These are phyloP conservation scores for Martensiomyces pterosporus DNA, from an alignment of 192 early-diverging fungal genomes.

Conservation along the genomic window DNA sequence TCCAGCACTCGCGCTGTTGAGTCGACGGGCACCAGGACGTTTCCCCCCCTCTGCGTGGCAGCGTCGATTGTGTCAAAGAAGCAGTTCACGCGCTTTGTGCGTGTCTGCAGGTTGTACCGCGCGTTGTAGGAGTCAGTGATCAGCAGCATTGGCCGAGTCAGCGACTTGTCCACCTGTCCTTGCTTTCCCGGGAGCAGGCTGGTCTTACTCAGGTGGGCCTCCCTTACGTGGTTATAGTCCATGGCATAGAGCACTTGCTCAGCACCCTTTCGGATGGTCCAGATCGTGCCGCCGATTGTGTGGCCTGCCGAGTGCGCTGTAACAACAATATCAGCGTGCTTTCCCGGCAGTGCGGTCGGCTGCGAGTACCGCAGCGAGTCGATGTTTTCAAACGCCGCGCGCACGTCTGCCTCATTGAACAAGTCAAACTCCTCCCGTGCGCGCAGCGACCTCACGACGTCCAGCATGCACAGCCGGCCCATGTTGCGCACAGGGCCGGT, in stretches of 20 bases:
- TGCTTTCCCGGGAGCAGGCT: conserved; percentile 47
- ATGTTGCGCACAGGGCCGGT: conserved; percentile 91
- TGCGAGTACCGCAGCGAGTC: conserved; percentile 83
- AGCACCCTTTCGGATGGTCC: conserved; percentile 93
- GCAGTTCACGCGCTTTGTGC: conserved; percentile 69
- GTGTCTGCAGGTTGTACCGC: conserved; percentile 58
- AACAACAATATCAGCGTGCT: conserved; percentile 73
- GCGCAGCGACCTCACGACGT: conserved; percentile 67
- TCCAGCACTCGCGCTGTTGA: conserved; percentile 88
- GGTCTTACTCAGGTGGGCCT: conserved; percentile 58
- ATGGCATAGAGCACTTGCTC: conserved; percentile 94
- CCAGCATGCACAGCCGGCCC: conserved; percentile 80
- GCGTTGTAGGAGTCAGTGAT: conserved; percentile 91
- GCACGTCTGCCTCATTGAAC: conserved; percentile 77
- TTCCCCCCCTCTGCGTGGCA: conserved; percentile 64
- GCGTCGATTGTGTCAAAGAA: conserved; percentile 58
- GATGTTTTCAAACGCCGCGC: conserved; percentile 79
- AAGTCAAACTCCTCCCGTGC: conserved; percentile 68
- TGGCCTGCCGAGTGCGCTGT: conserved; percentile 92
- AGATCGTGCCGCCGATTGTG: conserved; percentile 92
- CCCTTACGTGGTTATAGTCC: conserved; percentile 92
- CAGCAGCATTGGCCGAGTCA: conserved; percentile 80
- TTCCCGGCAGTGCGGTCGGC: conserved; percentile 65
- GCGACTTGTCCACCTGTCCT: conserved; percentile 59
- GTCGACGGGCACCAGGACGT: conserved; percentile 86